Percentiles rank a stretch among this genome's conserved stretches.
These are phyloP conservation scores for Aureobasidium sp. DNA, from an alignment of 2,329 filamentous ascomycete genomes.

Conservation along the genomic window DNA sequence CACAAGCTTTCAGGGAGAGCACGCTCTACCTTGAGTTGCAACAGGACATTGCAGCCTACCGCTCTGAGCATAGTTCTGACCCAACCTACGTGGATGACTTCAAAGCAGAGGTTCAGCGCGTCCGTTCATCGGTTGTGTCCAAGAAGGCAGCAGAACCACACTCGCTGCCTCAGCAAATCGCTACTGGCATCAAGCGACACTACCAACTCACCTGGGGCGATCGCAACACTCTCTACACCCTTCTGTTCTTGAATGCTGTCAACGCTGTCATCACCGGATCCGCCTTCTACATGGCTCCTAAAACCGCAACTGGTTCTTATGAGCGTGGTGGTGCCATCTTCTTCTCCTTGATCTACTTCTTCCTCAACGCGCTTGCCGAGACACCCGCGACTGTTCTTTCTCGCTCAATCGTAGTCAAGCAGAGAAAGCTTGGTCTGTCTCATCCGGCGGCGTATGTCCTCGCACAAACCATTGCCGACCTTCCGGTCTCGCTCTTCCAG, in stretches of 20 bases:
- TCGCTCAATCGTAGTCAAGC: slow-evolving; percentile 40
- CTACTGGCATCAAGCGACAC: slow-evolving; percentile 8
- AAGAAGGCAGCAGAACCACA: slow-evolving; percentile 9
- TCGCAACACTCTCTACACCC: slow-evolving; percentile 9
- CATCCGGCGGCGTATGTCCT: slow-evolving; percentile 39
- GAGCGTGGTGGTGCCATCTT: slow-evolving; percentile 44
- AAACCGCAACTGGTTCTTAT: slow-evolving; percentile 45
- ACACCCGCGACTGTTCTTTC: slow-evolving; percentile 50
- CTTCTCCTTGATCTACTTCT: slow-evolving; percentile 50
- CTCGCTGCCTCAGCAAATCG: slow-evolving; percentile 5
- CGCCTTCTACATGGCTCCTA: slow-evolving; percentile 47
- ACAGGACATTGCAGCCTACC: slow-evolving; percentile 43
- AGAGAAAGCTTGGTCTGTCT: slow-evolving; percentile 34
- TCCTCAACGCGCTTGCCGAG: slow-evolving; percentile 50
- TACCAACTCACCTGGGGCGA: slow-evolving; percentile 10
- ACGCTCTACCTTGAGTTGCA: slow-evolving; percentile 30
- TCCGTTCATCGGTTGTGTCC: not conserved
- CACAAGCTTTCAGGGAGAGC: slow-evolving; percentile 35
- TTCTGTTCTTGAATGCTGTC: slow-evolving; percentile 7
- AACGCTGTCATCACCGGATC: slow-evolving; percentile 45
- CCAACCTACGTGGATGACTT: slow-evolving; percentile 6
- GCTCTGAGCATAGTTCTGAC: slow-evolving; percentile 23
- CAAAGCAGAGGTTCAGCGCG: slow-evolving; percentile 1
- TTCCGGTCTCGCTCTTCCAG: slow-evolving; percentile 1
- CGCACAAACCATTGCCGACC: slow-evolving; percentile 35